Base-by-base conservation (phyloP, 805 yeast genomes). In the Lipomyces anomalus region DNA sequence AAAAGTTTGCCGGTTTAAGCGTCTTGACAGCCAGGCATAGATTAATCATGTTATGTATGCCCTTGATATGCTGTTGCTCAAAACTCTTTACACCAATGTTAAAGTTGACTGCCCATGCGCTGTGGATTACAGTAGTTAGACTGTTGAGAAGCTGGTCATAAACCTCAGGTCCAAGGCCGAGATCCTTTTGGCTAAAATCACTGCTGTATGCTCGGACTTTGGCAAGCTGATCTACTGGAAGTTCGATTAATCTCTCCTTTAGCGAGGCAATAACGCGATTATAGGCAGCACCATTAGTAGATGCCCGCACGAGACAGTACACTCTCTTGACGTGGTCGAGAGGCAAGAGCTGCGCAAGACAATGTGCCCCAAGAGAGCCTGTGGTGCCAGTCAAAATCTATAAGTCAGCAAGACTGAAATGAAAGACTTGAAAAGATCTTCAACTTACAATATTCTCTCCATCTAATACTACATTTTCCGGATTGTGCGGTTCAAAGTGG, bases 51-150 rank as follows among this genome's bases (percentile, higher is more conserved):
- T 48, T 42, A 20, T 45, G 44, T 20, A 35, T 40, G 30, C 50
- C 52, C 7, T 24, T 39, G 28, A 48, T 48, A 23, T 48, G 52
- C n/a, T 28, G 13, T n/a, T 40, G 36, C 11, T 48, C 52, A 26
- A 48, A 48, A 11, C 46, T 42, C 18, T 24, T 29, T 7, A 48
- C 40, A 16, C 44, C 44, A 21, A 42, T 28, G 37, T 46, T 46
- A 35, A 48, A 46, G 24, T 48, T 48, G n/a, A 48, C 52, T 2
- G 52, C 43, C 52, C 52, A 48, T 4, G 52, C 52, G 22, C 43
- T 32, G 30, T 48, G 52, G 22, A 48, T 46, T 6, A 48, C 47
- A 3, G 37, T 23, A 3, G 52, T 41, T 34, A 46, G 20, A 4
- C 6, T 17, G 13, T 48, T 16, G 4, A 13, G 38, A 11, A 48